A percentile compares a stretch with the other conserved stretches of the same genome.
Conservation (phyloP, 805 yeast species). For the Metschnikowia lunata region DNA sequence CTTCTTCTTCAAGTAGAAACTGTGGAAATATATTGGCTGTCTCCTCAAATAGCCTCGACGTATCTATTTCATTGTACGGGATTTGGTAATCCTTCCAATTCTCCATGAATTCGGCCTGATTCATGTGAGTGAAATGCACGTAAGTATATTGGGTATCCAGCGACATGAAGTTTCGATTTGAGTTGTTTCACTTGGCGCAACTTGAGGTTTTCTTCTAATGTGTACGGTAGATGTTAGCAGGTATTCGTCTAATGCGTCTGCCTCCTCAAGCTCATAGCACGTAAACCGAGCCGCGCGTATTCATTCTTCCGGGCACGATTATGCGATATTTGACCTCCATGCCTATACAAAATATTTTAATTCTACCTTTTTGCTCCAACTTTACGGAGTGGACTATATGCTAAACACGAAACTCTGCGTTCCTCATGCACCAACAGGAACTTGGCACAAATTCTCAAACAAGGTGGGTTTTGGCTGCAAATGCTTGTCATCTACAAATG, state of each 20-base stretch:
- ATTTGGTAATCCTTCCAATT: constrained; percentile 39
- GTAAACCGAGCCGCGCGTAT: no score
- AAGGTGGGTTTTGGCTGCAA: constrained; percentile 41
- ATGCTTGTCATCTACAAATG: constrained; percentile 41
- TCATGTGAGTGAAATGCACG: constrained; percentile 35
- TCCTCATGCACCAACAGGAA: constrained; percentile 10
- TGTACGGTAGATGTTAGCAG: no score
- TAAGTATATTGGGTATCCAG: constrained; percentile 22
- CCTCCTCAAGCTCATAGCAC: no score
- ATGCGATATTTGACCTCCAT: no score
- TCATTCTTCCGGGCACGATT: not conserved
- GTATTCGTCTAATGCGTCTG: no score
- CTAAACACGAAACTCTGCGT: no score
- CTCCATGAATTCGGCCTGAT: constrained; percentile 39
- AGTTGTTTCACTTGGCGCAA: no score
- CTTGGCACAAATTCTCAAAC: constrained; percentile 42
- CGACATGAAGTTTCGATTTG: constrained; percentile 2
- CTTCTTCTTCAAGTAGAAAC: constrained; percentile 31
- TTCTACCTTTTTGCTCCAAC: no score
- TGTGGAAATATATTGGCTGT: constrained; percentile 35
- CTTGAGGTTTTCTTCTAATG: no score
- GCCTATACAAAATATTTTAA: no score
- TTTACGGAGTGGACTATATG: no score
- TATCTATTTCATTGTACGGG: constrained; percentile 41
- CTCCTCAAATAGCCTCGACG: constrained; percentile 33